Percentiles rank a stretch among this genome's conserved stretches.
Conservation (phyloP, 176 grass and related monocot species). For the Cenchrus fungigraminus region DNA sequence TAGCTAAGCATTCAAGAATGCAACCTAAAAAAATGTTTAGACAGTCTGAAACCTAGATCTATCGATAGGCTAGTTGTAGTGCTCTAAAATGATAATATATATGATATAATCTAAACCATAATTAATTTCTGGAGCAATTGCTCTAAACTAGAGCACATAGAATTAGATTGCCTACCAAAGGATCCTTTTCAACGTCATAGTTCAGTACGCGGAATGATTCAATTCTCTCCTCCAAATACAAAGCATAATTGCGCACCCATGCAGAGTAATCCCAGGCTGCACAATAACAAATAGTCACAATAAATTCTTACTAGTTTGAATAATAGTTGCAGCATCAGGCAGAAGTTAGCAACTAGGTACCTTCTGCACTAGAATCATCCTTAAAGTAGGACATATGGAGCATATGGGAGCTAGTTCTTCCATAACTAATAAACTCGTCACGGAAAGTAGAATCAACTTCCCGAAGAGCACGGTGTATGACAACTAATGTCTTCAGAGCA, state of each 20-base stretch:
- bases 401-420: slow-evolving; percentile 76
- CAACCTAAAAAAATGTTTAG: background rate
- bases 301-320: slow-evolving; percentile 11
- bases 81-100: background rate
- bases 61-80: background rate
- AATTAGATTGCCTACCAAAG: slow-evolving; percentile 53
- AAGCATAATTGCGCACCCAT: slow-evolving; percentile 90
- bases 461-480: slow-evolving; percentile 89
- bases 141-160: background rate
- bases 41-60: background rate
- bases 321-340: slow-evolving; percentile 12
- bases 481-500: slow-evolving; percentile 82
- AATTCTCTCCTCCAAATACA: slow-evolving; percentile 92
- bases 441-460: slow-evolving; percentile 83
- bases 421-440: slow-evolving; percentile 90
- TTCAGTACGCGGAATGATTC: slow-evolving; percentile 82
- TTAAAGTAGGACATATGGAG: slow-evolving; percentile 85
- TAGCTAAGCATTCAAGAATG: slow-evolving; percentile 1
- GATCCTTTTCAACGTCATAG: slow-evolving; percentile 80
- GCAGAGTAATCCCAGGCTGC: slow-evolving; percentile 96
- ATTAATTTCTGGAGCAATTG: background rate
- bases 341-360: slow-evolving; percentile 47
- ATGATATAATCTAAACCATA: background rate
- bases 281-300: slow-evolving; percentile 37
- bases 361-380: slow-evolving; percentile 90